Conservation (phyloP, 2,329 filamentous ascomycete genomes). For the Cryphonectria japonica region DNA sequence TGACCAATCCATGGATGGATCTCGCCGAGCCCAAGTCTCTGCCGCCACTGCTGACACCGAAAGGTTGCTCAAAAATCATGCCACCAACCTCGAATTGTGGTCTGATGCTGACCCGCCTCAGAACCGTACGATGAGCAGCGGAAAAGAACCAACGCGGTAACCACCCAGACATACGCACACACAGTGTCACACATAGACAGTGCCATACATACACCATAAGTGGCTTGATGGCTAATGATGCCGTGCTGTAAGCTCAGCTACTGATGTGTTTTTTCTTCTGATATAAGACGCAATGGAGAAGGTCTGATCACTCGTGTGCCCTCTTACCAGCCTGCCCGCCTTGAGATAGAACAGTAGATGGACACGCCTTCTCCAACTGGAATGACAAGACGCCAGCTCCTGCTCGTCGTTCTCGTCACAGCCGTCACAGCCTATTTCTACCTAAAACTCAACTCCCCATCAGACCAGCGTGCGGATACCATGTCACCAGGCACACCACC, state of each 20-base stretch:
- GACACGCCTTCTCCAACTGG: constrained; percentile 12
- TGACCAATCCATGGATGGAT: background rate
- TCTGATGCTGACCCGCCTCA: constrained; percentile 18
- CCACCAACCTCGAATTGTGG: constrained; percentile 17
- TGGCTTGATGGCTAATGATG: too few species aligned
- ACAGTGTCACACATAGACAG: background rate
- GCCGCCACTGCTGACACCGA: background rate
- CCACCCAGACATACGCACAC: background rate
- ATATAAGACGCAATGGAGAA: constrained; percentile 12
- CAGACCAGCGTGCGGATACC: background rate
- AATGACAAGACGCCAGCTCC: constrained; percentile 34
- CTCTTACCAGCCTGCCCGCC: background rate
- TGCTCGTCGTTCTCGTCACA: constrained; percentile 22
- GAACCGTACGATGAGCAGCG: constrained; percentile 3
- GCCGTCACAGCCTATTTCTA: constrained; percentile 23
- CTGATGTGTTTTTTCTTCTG: too few species aligned
- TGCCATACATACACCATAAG: background rate
- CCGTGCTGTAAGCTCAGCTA: too few species aligned
- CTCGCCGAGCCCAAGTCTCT: background rate
- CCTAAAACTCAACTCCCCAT: background rate
- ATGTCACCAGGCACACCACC: constrained; percentile 28
- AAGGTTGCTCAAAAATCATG: constrained; percentile 16
- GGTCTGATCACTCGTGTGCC: background rate
- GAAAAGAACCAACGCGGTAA: background rate
- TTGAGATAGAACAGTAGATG: background rate